These are phyloP conservation scores for Talaromyces islandicus DNA, from an alignment of 2,329 filamentous ascomycete species.

Conservation along the genomic window DNA sequence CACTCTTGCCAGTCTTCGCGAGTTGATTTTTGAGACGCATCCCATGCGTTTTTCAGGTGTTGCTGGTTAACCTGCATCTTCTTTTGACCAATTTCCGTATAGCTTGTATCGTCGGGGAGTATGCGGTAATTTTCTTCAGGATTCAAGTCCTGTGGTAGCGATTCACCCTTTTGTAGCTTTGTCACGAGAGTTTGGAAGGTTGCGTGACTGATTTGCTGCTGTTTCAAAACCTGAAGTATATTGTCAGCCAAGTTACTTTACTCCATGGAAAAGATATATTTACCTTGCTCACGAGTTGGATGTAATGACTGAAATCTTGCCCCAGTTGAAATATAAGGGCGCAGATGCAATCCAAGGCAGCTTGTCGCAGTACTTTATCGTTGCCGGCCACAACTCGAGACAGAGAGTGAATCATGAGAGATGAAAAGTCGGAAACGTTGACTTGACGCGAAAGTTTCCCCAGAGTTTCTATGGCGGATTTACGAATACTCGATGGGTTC, in stretches of 20 bases:
- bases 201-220: slow-evolving; percentile 75
- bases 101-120: slow-evolving; percentile 70
- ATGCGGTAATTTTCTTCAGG: slow-evolving; percentile 76
- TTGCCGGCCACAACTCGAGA: slow-evolving; percentile 70
- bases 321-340: slow-evolving; percentile 94
- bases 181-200: slow-evolving; percentile 90
- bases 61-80: slow-evolving; percentile 97
- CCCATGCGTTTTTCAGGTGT: slow-evolving; percentile 95
- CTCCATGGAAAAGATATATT: not conserved
- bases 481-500: slow-evolving; percentile 72
- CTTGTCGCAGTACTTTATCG: slow-evolving; percentile 67
- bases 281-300: slow-evolving; percentile 85
- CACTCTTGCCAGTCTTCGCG: slow-evolving; percentile 99
- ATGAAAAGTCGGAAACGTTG: slow-evolving; percentile 94
- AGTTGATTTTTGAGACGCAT: slow-evolving; percentile 92
- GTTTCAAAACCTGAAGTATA: slow-evolving; percentile 50
- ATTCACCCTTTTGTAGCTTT: slow-evolving; percentile 90
- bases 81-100: slow-evolving; percentile 80
- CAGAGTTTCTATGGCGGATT: slow-evolving; percentile 87
- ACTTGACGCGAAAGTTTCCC: slow-evolving; percentile 92
- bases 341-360: slow-evolving; percentile 89
- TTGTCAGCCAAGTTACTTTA: not conserved
- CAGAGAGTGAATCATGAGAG: slow-evolving; percentile 91
- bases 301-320: slow-evolving; percentile 90
- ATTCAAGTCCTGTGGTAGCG: slow-evolving; percentile 88